phyloP scores from a whole-genome alignment of 306 rosid genomes.

The Citrullus amarus region DNA sequence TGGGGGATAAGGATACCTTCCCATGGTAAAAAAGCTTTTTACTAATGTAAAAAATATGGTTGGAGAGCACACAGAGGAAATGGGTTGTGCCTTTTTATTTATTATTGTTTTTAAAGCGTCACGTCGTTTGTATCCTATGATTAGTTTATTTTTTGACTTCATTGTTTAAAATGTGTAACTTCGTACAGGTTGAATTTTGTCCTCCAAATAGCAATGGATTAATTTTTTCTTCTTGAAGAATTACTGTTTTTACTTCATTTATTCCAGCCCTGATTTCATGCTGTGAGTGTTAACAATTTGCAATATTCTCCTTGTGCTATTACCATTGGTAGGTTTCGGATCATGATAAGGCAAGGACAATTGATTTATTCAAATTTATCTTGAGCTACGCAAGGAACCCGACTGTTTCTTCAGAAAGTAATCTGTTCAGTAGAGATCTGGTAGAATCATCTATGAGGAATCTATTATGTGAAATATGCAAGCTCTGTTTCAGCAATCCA shows the following conservation, averaged over 20 bases:
- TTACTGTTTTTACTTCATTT: background rate
- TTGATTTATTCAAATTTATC: slow-evolving; percentile 81
- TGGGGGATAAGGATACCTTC: background rate
- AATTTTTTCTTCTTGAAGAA: background rate
- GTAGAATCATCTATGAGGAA: slow-evolving; percentile 62
- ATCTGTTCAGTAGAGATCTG: slow-evolving; percentile 31
- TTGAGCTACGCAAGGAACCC: slow-evolving; percentile 64
- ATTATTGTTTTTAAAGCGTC: background rate
- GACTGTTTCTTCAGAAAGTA: slow-evolving; percentile 33
- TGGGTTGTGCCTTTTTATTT: background rate
- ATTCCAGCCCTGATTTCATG: background rate
- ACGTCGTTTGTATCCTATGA: background rate
- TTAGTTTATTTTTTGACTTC: background rate
- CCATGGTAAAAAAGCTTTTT: background rate
- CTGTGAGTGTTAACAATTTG: background rate
- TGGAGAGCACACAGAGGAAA: no score
- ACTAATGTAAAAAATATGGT: background rate
- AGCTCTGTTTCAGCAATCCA: slow-evolving; percentile 43
- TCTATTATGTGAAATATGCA: slow-evolving; percentile 52
- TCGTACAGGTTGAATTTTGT: background rate
- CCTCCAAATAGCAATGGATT: background rate
- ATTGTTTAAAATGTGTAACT: background rate
- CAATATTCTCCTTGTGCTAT: background rate
- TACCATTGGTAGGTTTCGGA: slow-evolving; percentile 36
- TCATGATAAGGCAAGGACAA: slow-evolving; percentile 46